phyloP scores from a whole-genome alignment of 192 early-diverging fungal genomes.

The Hyaloraphidium curvatum region DNA sequence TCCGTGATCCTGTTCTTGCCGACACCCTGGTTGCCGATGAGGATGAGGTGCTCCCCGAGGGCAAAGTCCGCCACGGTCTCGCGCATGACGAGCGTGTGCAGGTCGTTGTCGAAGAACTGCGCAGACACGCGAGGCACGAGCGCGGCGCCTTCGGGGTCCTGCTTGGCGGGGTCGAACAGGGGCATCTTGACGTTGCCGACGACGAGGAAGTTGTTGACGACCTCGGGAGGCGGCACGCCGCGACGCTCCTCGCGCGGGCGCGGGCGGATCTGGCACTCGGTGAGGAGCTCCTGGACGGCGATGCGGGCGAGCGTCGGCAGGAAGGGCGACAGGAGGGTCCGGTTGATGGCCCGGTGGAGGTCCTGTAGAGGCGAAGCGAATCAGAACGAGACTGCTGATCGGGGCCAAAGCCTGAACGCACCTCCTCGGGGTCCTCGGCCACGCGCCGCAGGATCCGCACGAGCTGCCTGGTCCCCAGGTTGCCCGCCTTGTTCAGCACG shows the following conservation, averaged over 20 bases:
- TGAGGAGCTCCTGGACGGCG: conserved; percentile 38
- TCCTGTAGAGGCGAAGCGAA: too few species aligned
- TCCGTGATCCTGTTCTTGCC: conserved; percentile 18
- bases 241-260: too few species aligned
- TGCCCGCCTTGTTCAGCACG: background rate
- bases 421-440: conserved; percentile 37
- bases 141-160: background rate
- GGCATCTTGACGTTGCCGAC: background rate
- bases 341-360: conserved; percentile 37
- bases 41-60: conserved; percentile 48
- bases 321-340: conserved; percentile 46
- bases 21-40: conserved; percentile 63
- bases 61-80: conserved; percentile 61
- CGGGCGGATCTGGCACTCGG: conserved; percentile 24
- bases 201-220: background rate
- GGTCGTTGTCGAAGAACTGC: conserved; percentile 53
- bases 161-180: background rate
- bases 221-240: too few species aligned
- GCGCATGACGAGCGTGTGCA: conserved; percentile 43
- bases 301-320: conserved; percentile 39
- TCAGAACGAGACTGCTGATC: too few species aligned
- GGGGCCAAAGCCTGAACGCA: too few species aligned
- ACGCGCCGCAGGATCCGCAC: conserved; percentile 45
- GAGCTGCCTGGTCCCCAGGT: conserved; percentile 28
- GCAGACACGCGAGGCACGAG: background rate